Evolutionary conservation across 768 basidiomycete species (phyloP).

Genomic region (Rhodotorula graminis): DNA sequence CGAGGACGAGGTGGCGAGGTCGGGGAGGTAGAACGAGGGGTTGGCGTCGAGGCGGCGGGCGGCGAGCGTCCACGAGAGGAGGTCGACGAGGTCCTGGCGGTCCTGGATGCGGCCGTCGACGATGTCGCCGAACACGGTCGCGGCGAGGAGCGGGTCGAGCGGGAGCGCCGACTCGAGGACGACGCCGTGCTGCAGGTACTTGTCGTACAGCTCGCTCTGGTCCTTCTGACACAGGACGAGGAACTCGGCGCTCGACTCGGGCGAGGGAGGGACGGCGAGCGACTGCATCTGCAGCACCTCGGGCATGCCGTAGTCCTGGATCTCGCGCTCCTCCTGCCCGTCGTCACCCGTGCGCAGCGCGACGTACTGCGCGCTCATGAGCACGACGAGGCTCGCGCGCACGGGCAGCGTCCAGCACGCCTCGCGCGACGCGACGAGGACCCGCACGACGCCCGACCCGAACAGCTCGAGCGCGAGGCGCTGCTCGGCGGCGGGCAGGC

Average conservation of each 20-base stretch:
- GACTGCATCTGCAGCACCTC: constrained; percentile 91
- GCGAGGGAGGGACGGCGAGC: constrained; percentile 56
- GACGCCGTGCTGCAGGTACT: constrained; percentile 80
- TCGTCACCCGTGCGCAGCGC: constrained; percentile 15
- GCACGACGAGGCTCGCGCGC: constrained; percentile 71
- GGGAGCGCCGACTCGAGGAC: constrained; percentile 78
- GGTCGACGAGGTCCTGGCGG: constrained; percentile 69
- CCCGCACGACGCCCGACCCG: constrained; percentile 68
- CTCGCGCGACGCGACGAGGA: constrained; percentile 75
- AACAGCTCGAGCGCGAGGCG: constrained; percentile 73
- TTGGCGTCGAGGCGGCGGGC: constrained; percentile 66
- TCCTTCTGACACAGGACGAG: constrained; percentile 86
- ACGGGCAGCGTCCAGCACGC: constrained; percentile 86
- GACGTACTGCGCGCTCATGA: constrained; percentile 87
- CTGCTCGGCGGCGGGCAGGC: constrained; percentile 63
- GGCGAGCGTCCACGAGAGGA: constrained; percentile 75
- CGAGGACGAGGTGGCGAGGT: background rate
- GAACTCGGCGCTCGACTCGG: constrained; percentile 52
- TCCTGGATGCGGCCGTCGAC: constrained; percentile 49
- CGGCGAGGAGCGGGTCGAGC: constrained; percentile 47
- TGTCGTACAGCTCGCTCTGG: constrained; percentile 69
- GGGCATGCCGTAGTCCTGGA: constrained; percentile 71
- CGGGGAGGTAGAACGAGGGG: constrained; percentile 66
- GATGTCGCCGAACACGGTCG: constrained; percentile 38
- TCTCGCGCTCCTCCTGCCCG: constrained; percentile 52